Percentiles rank a stretch among this genome's conserved stretches.
These are phyloP conservation scores for Moringa oleifera DNA, from an alignment of 345 rosid species.

Conservation along the genomic window DNA sequence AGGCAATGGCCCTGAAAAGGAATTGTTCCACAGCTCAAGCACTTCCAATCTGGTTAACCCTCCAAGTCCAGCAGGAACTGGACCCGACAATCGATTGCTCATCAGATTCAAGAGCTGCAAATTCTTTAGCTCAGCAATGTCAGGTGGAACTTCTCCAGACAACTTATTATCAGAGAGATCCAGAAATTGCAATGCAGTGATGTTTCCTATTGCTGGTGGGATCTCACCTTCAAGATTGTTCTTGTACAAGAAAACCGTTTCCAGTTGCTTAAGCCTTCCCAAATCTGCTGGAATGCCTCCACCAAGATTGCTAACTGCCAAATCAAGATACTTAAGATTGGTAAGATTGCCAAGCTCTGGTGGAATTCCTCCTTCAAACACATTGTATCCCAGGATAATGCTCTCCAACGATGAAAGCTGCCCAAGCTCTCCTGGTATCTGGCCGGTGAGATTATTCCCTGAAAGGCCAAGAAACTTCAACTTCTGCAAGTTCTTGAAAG, in stretches of 20 bases:
- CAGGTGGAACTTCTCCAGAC: conserved; percentile 57
- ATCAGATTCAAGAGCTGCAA: conserved; percentile 78
- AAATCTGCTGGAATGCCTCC: conserved; percentile 71
- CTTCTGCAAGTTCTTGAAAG: conserved; percentile 62
- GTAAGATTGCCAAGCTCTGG: conserved; percentile 63
- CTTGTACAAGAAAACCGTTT: conserved; percentile 58
- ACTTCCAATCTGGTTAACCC: conserved; percentile 44
- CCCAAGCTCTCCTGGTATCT: conserved; percentile 64
- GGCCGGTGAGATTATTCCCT: conserved; percentile 83
- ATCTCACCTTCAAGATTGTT: conserved; percentile 66
- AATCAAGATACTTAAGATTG: conserved; percentile 70
- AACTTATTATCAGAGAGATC: conserved; percentile 78
- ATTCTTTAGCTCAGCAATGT: conserved; percentile 53
- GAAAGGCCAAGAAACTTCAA: conserved; percentile 81
- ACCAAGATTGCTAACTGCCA: conserved; percentile 63
- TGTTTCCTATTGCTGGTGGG: conserved; percentile 59
- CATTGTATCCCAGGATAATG: conserved; percentile 84
- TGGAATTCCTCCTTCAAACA: conserved; percentile 72
- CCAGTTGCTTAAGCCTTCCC: conserved; percentile 56
- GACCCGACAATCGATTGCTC: conserved; percentile 72
- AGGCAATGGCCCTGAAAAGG: conserved; percentile 77
- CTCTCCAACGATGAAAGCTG: conserved; percentile 69
- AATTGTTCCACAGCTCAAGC: conserved; percentile 92
- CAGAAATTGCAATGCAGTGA: conserved; percentile 51
- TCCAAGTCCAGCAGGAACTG: conserved; percentile 52